A percentile compares a stretch with the other conserved stretches of the same genome.
These are phyloP conservation scores for Hericium erinaceus DNA, from an alignment of 768 basidiomycete genomes.

Conservation along the genomic window DNA sequence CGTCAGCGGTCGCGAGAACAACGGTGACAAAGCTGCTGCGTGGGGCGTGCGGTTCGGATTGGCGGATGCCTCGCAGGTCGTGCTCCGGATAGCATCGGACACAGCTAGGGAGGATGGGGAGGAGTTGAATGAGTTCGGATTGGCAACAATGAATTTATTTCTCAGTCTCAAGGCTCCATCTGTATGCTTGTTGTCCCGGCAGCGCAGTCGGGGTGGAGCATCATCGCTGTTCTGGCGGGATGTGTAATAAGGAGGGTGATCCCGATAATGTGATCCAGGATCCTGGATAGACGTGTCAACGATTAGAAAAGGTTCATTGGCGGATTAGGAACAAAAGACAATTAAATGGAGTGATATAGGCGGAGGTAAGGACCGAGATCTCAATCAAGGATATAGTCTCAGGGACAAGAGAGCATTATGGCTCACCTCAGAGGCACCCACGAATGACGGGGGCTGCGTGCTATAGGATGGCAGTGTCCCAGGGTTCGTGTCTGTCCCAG, in stretches of 20 bases:
- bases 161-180: no score
- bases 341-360: no score
- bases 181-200: not conserved
- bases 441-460: not conserved
- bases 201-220: not conserved
- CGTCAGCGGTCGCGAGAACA: not conserved
- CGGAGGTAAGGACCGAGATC: no score
- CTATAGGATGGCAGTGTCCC: constrained; percentile 3
- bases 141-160: not conserved
- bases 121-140: not conserved
- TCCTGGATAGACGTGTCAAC: not conserved
- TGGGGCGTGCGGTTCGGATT: not conserved
- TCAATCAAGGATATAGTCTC: not conserved
- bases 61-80: not conserved
- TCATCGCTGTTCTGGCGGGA: not conserved
- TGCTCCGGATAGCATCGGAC: not conserved
- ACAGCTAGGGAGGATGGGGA: not conserved
- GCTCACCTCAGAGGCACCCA: not conserved
- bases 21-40: no score
- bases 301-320: no score
- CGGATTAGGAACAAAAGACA: no score
- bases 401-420: not conserved
- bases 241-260: constrained; percentile 1
- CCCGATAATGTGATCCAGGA: not conserved
- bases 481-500: not conserved